A percentile compares a stretch with the other conserved stretches of the same genome.
These are phyloP conservation scores for Striga hermonthica DNA, from an alignment of 305 asterid species.

Conservation along the genomic window DNA sequence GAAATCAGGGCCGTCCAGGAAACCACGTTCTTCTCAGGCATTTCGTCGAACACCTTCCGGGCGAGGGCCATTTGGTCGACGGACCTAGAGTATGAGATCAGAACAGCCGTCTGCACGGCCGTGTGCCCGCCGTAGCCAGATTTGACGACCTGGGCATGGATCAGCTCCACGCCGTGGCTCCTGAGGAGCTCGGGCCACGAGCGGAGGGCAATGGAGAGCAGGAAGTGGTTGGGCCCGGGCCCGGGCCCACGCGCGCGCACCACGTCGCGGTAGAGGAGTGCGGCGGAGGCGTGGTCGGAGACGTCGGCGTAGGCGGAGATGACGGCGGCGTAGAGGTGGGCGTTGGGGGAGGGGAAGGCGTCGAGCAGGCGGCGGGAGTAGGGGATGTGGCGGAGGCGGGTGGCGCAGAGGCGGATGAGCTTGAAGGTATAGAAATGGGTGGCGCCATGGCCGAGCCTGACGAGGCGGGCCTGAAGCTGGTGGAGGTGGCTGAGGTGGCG, in stretches of 20 bases:
- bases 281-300: constrained; percentile 49
- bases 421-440: constrained; percentile 74
- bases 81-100: constrained; percentile 57
- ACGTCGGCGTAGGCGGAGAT: constrained; percentile 46
- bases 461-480: constrained; percentile 71
- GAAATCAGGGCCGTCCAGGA: constrained; percentile 91
- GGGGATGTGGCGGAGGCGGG: constrained; percentile 40
- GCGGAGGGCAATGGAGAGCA: constrained; percentile 55
- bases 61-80: constrained; percentile 45
- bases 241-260: constrained; percentile 43
- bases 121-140: constrained; percentile 51
- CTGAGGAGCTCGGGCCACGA: constrained; percentile 51
- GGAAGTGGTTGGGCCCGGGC: constrained; percentile 63
- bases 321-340: constrained; percentile 60
- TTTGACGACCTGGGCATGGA: constrained; percentile 65
- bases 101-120: constrained; percentile 64
- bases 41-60: constrained; percentile 71
- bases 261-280: constrained; percentile 57
- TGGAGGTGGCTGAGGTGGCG: constrained; percentile 49
- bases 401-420: constrained; percentile 68
- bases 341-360: constrained; percentile 50
- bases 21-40: constrained; percentile 61
- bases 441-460: constrained; percentile 56
- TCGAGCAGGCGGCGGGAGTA: constrained; percentile 72
- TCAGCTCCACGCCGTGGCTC: constrained; percentile 51